These are phyloP conservation scores for Ascochyta pisi DNA, from an alignment of 2,329 filamentous ascomycete genomes.

Conservation along the genomic window DNA sequence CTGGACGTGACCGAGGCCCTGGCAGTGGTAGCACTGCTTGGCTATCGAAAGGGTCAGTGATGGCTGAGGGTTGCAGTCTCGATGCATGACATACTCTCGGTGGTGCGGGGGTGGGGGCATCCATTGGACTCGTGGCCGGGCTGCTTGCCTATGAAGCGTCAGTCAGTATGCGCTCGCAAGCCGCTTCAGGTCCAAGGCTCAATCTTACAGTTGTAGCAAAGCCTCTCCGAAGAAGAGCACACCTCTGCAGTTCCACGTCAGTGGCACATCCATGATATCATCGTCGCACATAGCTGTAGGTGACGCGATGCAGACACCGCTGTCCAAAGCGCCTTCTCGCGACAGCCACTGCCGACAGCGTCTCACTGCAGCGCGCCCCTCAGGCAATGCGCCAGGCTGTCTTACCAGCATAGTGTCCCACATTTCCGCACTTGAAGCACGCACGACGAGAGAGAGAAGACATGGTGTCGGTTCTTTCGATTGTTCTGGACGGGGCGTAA, in stretches of 20 bases:
- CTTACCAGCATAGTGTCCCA: slow-evolving; percentile 61
- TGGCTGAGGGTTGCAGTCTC: slow-evolving; percentile 1
- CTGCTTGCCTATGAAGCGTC: slow-evolving; percentile 70
- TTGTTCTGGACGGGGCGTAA: slow-evolving; percentile 34
- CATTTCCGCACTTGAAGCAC: slow-evolving; percentile 62
- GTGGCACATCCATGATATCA: slow-evolving; percentile 18
- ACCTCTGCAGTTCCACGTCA: slow-evolving; percentile 67
- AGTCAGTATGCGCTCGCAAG: slow-evolving; percentile 21
- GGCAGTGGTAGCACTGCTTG: slow-evolving; percentile 99
- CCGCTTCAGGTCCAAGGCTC: slow-evolving; percentile 1
- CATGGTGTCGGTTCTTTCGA: slow-evolving; percentile 52
- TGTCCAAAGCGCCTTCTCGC: slow-evolving; percentile 18
- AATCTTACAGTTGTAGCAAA: slow-evolving; percentile 97
- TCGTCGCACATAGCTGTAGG: slow-evolving; percentile 18
- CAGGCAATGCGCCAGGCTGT: slow-evolving; percentile 23
- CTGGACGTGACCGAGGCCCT: slow-evolving; percentile 97
- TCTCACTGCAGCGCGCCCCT: slow-evolving; percentile 30
- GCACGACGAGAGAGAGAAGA: slow-evolving; percentile 61
- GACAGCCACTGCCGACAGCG: slow-evolving; percentile 20
- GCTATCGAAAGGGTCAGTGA: slow-evolving; percentile 56
- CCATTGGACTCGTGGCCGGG: slow-evolving; percentile 96
- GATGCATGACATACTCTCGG: slow-evolving; percentile 70
- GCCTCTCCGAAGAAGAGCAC: slow-evolving; percentile 95
- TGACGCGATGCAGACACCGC: slow-evolving; percentile 29
- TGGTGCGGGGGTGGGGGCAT: slow-evolving; percentile 94